Conservation (phyloP, 768 basidiomycete genomes). For the Pisolithus microcarpus region DNA sequence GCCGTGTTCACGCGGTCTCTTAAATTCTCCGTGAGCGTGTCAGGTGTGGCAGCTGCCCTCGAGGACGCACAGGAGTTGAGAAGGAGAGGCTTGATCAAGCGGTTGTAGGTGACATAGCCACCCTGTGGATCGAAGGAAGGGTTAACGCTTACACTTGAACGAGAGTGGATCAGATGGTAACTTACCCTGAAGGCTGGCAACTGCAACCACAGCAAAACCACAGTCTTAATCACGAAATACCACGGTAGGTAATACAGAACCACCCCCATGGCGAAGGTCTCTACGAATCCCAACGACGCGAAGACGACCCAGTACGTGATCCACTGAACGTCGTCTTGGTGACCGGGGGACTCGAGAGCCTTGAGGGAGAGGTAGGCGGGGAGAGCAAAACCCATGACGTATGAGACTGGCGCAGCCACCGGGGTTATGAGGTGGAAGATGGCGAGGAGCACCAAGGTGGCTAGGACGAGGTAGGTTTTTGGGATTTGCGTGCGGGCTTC, state of each 20-base stretch:
- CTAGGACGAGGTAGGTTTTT: constrained; percentile 84
- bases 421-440: constrained; percentile 83
- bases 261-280: constrained; percentile 74
- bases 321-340: constrained; percentile 90
- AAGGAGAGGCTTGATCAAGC: constrained; percentile 74
- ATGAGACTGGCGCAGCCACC: constrained; percentile 86
- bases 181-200: constrained; percentile 73
- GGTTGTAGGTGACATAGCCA: constrained; percentile 74
- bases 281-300: constrained; percentile 88
- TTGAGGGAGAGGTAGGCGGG: constrained; percentile 95
- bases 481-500: constrained; percentile 91
- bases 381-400: constrained; percentile 89
- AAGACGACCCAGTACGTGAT: constrained; percentile 97
- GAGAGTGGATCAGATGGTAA: not conserved
- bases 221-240: constrained; percentile 91
- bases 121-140: constrained; percentile 56
- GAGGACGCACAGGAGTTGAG: constrained; percentile 47
- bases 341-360: constrained; percentile 81
- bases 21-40: constrained; percentile 45
- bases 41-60: constrained; percentile 37
- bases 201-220: constrained; percentile 90
- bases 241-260: constrained; percentile 91
- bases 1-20: constrained; percentile 39
- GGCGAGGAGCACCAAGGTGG: constrained; percentile 56
- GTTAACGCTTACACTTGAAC: not conserved